Evolutionary conservation across 1,139 yeast species (phyloP), one percentile per base, ranked within the genome.

Genomic region (Yarrowia galli): DNA sequence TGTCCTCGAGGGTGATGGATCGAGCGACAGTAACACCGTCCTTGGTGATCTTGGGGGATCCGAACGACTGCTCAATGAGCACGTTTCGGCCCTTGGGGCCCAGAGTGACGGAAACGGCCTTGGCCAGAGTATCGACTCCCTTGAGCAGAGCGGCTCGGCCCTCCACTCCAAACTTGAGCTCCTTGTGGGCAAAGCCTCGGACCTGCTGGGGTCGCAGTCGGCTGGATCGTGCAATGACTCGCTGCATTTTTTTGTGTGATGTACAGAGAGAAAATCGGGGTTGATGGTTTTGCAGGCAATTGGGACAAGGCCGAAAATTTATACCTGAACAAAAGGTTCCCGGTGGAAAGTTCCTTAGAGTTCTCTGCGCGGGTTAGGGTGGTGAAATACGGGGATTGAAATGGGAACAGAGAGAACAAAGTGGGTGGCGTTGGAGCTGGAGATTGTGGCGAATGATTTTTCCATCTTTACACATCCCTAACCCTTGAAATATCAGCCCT

Each of bases 71-170:
- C 82, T 95, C 99, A 77, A 95, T 95, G 76, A 95, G 87, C 65
- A 95, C 99, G 77, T 95, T 95, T 82, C 99, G 89, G 78, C 99
- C 99, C 82, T 95, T 95, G 77, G 99, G 99, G 71, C 99, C 99
- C 73, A 95, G 84, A 58, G 99, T 95, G 69, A 96, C 98, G 48
- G 97, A 89, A 69, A 95, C 99, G 35, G 99, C 99, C 78, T 92
- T 96, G 68, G 98, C 99, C 75, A 95, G 85, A 69, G 96, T 90
- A 80, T 95, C 97, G 72, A 95, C 98, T 82, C 99, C 99, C 80
- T 88, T 91, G 75, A 95, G 84, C 56, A 95, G 84, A 67, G 99
- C 96, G 70, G 99, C 99, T 81, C 99, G 88, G 76, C 98, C 99
- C 81, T 95, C 99, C 71, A 95, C 98, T 71, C 99, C 99, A 79